phyloP scores from a whole-genome alignment of 176 grass and related monocot genomes.

The Hyparrhenia diplandra region DNA sequence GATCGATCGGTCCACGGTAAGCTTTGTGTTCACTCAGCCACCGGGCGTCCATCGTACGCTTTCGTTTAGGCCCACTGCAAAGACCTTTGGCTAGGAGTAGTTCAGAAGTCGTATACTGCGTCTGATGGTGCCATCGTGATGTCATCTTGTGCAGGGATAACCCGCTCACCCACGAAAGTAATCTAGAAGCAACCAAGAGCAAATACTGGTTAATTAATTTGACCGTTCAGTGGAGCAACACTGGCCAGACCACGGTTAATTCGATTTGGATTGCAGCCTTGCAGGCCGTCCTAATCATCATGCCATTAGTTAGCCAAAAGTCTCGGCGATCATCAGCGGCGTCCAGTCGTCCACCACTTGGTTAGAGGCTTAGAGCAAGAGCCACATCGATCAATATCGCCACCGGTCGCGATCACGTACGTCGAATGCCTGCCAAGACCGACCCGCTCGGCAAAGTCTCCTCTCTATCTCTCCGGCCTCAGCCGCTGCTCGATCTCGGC shows the following conservation, averaged over 20 bases:
- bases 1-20: background rate
- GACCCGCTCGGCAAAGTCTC: background rate
- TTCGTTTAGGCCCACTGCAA: background rate
- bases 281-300: background rate
- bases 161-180: background rate
- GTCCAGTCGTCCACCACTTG: background rate
- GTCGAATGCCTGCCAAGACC: background rate
- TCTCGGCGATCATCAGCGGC: background rate
- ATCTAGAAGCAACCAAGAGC: slow-evolving; percentile 13
- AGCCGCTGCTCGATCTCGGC: background rate
- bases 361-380: background rate
- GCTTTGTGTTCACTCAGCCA: background rate
- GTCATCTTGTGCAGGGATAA: background rate
- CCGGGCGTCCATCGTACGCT: background rate
- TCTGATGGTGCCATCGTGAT: background rate
- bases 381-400: background rate
- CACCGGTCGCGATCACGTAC: background rate
- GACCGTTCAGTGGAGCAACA: background rate
- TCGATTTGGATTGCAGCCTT: background rate
- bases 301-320: background rate
- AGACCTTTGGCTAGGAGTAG: background rate
- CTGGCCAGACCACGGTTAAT: background rate
- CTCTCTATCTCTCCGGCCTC: background rate
- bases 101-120: background rate
- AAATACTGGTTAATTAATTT: background rate